Percentiles rank a stretch among this genome's conserved stretches.
These are phyloP conservation scores for Zymoseptoria pseudotritici DNA, from an alignment of 2,329 filamentous ascomycete species.

Conservation along the genomic window DNA sequence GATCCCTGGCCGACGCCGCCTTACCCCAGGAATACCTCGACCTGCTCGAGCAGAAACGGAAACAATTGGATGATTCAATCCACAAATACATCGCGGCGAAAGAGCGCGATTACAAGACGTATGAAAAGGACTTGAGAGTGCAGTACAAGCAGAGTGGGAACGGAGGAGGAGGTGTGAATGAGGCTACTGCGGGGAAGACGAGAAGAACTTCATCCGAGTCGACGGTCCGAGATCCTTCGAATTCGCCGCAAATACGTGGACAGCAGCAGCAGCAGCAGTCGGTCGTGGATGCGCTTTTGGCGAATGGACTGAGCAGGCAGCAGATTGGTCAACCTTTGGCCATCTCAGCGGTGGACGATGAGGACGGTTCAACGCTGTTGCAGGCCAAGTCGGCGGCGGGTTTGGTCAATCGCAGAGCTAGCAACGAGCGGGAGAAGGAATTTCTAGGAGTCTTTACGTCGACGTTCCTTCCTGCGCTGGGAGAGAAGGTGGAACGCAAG, in stretches of 20 bases:
- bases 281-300: conserved; percentile 19
- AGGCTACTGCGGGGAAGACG: conserved; percentile 1
- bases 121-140: conserved; percentile 27
- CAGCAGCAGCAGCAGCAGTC: conserved; percentile 9
- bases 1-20: conserved; percentile 15
- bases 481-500: conserved; percentile 12
- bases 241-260: conserved; percentile 4
- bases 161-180: neutral
- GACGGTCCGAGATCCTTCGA: conserved; percentile 3
- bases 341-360: conserved; percentile 12
- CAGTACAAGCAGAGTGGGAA: conserved; percentile 11
- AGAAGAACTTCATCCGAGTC: conserved; percentile 10
- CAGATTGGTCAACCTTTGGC: conserved; percentile 15
- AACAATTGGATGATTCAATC: conserved; percentile 32
- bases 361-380: conserved; percentile 7
- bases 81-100: conserved; percentile 33
- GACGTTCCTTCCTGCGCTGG: conserved; percentile 28
- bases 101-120: conserved; percentile 31
- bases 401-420: conserved; percentile 21
- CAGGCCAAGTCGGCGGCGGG: conserved; percentile 14
- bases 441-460: conserved; percentile 33
- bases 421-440: conserved; percentile 26
- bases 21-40: conserved; percentile 27
- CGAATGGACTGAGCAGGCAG: conserved; percentile 15
- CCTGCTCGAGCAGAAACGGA: conserved; percentile 30